Percentiles rank a stretch among this genome's conserved stretches.
phyloP scores from a whole-genome alignment of 1,284 basidiomycete genomes.

The Anthracocystis walkeri region DNA sequence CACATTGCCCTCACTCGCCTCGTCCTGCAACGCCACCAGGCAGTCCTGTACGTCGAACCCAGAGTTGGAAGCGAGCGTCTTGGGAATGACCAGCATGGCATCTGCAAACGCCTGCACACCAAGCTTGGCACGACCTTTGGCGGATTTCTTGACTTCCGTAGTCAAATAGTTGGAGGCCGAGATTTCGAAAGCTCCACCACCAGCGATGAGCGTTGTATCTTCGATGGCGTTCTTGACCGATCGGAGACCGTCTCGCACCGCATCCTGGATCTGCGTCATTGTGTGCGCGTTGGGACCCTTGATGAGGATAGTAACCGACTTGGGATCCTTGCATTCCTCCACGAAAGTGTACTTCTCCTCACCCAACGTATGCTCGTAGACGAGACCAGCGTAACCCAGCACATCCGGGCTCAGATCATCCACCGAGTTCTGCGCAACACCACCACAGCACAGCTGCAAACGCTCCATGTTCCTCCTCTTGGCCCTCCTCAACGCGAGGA shows the following conservation, averaged over 20 bases:
- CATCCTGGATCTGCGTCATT: conserved; percentile 95
- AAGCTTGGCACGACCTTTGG: conserved; percentile 96
- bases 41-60: conserved; percentile 98
- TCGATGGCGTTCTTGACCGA: conserved; percentile 97
- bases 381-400: conserved; percentile 95
- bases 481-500: conserved; percentile 91
- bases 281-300: conserved; percentile 91
- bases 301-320: conserved; percentile 94
- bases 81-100: conserved; percentile 86
- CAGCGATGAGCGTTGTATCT: conserved; percentile 87
- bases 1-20: conserved; percentile 79
- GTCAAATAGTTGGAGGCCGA: conserved; percentile 86
- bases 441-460: conserved; percentile 83
- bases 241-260: conserved; percentile 92
- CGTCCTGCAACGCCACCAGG: conserved; percentile 91
- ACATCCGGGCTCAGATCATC: conserved; percentile 92
- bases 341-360: conserved; percentile 99
- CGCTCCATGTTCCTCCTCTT: conserved; percentile 79
- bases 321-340: conserved; percentile 96
- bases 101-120: conserved; percentile 98
- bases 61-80: conserved; percentile 94
- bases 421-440: conserved; percentile 95
- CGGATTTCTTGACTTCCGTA: conserved; percentile 80
- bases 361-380: conserved; percentile 98
- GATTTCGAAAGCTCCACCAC: conserved; percentile 96